Conservation (phyloP, 768 basidiomycete genomes). For the Boletus reticuloceps region DNA sequence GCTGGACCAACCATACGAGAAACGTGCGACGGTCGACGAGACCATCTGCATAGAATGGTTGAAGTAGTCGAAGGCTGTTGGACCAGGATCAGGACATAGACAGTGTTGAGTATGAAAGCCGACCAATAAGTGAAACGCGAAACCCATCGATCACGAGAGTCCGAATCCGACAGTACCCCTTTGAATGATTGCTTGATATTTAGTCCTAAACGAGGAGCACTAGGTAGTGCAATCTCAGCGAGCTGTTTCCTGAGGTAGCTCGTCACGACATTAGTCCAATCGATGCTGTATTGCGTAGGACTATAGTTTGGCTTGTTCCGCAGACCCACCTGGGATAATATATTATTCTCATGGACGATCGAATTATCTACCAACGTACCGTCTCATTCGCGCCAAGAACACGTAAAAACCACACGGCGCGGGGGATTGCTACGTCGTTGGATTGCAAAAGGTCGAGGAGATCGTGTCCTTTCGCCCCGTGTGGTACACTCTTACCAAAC, state of each 20-base stretch:
- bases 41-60: slow-evolving; percentile 77
- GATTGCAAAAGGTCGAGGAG: slow-evolving; percentile 75
- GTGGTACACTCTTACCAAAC: slow-evolving; percentile 81
- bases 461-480: slow-evolving; percentile 83
- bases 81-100: slow-evolving; percentile 1
- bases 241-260: slow-evolving; percentile 83
- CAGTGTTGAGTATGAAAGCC: slow-evolving; percentile 2
- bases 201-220: slow-evolving; percentile 68
- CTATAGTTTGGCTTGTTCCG: slow-evolving; percentile 79
- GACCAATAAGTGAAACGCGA: slow-evolving; percentile 79
- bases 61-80: slow-evolving; percentile 62
- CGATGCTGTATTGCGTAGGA: slow-evolving; percentile 78
- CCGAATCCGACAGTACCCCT: slow-evolving; percentile 69
- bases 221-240: slow-evolving; percentile 74
- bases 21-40: slow-evolving; percentile 78
- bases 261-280: slow-evolving; percentile 82
- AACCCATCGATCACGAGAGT: slow-evolving; percentile 73
- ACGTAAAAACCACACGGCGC: slow-evolving; percentile 86
- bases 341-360: background rate
- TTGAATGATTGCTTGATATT: slow-evolving; percentile 87
- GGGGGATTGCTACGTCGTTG: slow-evolving; percentile 72
- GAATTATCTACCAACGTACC: slow-evolving; percentile 35
- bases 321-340: slow-evolving; percentile 54
- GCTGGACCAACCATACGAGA: slow-evolving; percentile 75
- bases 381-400: slow-evolving; percentile 88